Conservation (phyloP, 73 alveolate species). For the Stentor roeselii region DNA sequence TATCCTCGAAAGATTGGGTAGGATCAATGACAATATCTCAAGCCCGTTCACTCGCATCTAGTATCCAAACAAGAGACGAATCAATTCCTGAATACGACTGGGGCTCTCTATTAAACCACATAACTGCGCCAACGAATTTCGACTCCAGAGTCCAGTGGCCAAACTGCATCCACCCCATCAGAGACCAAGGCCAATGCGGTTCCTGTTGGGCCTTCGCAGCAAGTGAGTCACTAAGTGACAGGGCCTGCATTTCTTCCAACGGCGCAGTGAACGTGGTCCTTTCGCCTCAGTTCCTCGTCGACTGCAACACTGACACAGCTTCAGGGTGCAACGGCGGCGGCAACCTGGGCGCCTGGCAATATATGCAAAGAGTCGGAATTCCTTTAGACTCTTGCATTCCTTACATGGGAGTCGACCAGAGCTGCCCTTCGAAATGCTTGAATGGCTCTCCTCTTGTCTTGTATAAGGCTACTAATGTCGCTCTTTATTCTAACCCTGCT, state of each 20-base stretch:
- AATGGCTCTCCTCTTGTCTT: neutral
- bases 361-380: neutral
- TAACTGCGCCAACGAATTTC: constrained; percentile 26
- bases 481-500: neutral
- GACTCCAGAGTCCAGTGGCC: constrained; percentile 52
- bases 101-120: neutral
- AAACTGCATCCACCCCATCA: constrained; percentile 41
- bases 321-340: constrained; percentile 78
- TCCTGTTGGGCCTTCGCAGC: constrained; percentile 98
- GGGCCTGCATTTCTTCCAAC: constrained; percentile 76
- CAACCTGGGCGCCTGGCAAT: neutral
- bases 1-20: neutral
- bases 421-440: neutral
- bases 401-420: neutral
- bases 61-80: neutral
- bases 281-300: constrained; percentile 65
- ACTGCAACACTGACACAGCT: constrained; percentile 66
- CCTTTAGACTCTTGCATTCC: neutral
- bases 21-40: neutral
- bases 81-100: neutral
- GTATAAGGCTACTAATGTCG: neutral
- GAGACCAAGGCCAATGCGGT: constrained; percentile 64
- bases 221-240: constrained; percentile 89
- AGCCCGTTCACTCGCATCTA: neutral
- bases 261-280: constrained; percentile 50